Percentiles rank a stretch among this genome's conserved stretches.
phyloP scores from a whole-genome alignment of 2,329 filamentous ascomycete genomes.

The Hypoxylon sp. region DNA sequence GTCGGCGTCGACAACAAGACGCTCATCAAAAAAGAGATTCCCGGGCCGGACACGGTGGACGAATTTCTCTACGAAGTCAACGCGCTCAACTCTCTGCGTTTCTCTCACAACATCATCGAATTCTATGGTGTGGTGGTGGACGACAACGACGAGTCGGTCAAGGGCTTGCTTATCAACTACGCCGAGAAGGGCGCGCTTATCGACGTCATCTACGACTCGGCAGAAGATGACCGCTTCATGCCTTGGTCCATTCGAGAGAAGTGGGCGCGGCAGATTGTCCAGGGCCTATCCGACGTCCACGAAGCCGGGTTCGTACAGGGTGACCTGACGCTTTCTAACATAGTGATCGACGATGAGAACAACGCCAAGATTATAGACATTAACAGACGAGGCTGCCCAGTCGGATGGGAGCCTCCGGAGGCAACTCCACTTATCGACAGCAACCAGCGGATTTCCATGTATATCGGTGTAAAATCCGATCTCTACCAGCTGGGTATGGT shows the following conservation, averaged over 20 bases:
- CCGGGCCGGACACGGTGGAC: slow-evolving; percentile 91
- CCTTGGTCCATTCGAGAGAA: slow-evolving; percentile 78
- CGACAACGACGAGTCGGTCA: slow-evolving; percentile 75
- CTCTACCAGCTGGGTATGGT: slow-evolving; percentile 97
- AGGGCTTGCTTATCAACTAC: slow-evolving; percentile 88
- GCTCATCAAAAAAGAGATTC: slow-evolving; percentile 98
- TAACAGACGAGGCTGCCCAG: slow-evolving; percentile 94
- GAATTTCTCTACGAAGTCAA: slow-evolving; percentile 99
- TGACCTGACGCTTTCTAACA: slow-evolving; percentile 96
- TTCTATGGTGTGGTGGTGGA: slow-evolving; percentile 91
- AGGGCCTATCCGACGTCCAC: slow-evolving; percentile 90
- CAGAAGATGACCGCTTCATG: slow-evolving; percentile 62
- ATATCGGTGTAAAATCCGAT: slow-evolving; percentile 97
- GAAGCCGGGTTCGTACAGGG: slow-evolving; percentile 97
- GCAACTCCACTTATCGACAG: slow-evolving; percentile 84
- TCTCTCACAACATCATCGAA: slow-evolving; percentile 79
- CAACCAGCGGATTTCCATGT: slow-evolving; percentile 92
- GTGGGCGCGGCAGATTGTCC: slow-evolving; percentile 92
- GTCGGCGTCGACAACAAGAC: slow-evolving; percentile 72
- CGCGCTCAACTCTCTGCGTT: slow-evolving; percentile 79
- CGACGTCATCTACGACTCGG: slow-evolving; percentile 85
- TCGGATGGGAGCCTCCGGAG: slow-evolving; percentile 97
- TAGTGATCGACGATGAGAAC: slow-evolving; percentile 85
- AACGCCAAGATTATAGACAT: slow-evolving; percentile 98
- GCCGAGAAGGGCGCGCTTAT: slow-evolving; percentile 87